Conservation (phyloP, 129 eudicot species). For the Oenanthe sinensis region DNA sequence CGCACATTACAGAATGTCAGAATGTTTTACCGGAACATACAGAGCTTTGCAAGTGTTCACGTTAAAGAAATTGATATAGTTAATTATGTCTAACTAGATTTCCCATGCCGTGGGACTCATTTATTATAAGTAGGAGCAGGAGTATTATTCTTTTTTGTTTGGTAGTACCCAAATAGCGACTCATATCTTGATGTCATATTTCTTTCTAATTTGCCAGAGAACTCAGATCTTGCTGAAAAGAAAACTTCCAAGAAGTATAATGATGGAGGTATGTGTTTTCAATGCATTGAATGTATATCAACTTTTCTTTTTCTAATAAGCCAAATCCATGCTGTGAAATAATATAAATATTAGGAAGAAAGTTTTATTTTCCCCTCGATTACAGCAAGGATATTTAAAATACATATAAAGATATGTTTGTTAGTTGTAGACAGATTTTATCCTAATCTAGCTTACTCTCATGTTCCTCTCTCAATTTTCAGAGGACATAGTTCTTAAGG, state of each 20-base stretch:
- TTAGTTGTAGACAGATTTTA: not conserved
- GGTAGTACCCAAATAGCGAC: not conserved
- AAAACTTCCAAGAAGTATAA: slow-evolving; percentile 34
- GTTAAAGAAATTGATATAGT: not conserved
- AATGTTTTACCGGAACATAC: not conserved
- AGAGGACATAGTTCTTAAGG: not conserved
- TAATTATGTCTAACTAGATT: not conserved
- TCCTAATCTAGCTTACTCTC: not conserved
- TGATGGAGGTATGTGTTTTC: slow-evolving; percentile 52
- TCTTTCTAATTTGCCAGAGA: slow-evolving; percentile 22
- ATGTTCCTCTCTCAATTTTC: not conserved
- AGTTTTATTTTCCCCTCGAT: not conserved
- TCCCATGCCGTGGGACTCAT: not conserved
- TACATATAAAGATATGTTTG: not conserved
- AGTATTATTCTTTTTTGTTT: not conserved
- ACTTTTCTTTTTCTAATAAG: not conserved
- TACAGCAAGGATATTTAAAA: not conserved
- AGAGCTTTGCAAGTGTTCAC: not conserved
- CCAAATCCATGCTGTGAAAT: not conserved
- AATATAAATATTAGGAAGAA: not conserved
- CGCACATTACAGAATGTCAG: not conserved
- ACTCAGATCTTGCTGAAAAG: slow-evolving; percentile 40
- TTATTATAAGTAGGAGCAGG: not conserved
- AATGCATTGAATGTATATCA: not conserved
- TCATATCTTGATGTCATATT: not conserved